Evolutionary conservation across 1,139 yeast species (phyloP).

Genomic region (Geotrichum macrosporum): DNA sequence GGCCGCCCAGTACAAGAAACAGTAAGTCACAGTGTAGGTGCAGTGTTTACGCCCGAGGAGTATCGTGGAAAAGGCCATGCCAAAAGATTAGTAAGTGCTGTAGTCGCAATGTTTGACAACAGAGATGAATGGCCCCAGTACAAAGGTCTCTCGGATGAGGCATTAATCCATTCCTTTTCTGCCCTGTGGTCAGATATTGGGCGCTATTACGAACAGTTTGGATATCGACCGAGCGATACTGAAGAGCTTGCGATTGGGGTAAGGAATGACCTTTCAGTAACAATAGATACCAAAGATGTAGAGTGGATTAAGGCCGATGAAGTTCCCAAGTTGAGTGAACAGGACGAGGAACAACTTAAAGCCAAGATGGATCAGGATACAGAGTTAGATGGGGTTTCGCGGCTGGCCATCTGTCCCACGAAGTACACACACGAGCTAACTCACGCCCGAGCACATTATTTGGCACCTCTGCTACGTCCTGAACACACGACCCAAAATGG

Average conservation of each 20-base stretch:
- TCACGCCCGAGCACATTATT: constrained; percentile 42
- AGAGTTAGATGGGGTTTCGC: constrained; percentile 33
- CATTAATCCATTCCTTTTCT: constrained; percentile 40
- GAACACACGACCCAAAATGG: constrained; percentile 14
- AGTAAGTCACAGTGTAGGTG: constrained; percentile 56
- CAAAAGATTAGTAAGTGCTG: constrained; percentile 46
- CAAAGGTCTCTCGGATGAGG: constrained; percentile 36
- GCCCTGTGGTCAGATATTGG: constrained; percentile 71
- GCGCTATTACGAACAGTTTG: constrained; percentile 56
- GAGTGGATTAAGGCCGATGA: constrained; percentile 36
- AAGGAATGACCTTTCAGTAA: constrained; percentile 20
- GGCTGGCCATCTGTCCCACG: constrained; percentile 40
- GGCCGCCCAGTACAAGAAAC: constrained; percentile 33
- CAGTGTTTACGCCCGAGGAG: constrained; percentile 57
- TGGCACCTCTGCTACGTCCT: constrained; percentile 28
- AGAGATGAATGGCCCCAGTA: constrained; percentile 28
- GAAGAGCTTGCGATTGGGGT: constrained; percentile 25
- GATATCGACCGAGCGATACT: constrained; percentile 44
- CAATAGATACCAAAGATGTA: constrained; percentile 30
- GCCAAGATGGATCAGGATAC: constrained; percentile 32
- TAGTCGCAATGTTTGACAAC: constrained; percentile 42
- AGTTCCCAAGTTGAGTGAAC: constrained; percentile 19
- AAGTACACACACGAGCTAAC: constrained; percentile 43
- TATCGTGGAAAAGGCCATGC: constrained; percentile 67
- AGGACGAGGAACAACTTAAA: constrained; percentile 34